Evolutionary conservation across 257 asterid genomes (phyloP).

Genomic region (Leptodermis oblonga): DNA sequence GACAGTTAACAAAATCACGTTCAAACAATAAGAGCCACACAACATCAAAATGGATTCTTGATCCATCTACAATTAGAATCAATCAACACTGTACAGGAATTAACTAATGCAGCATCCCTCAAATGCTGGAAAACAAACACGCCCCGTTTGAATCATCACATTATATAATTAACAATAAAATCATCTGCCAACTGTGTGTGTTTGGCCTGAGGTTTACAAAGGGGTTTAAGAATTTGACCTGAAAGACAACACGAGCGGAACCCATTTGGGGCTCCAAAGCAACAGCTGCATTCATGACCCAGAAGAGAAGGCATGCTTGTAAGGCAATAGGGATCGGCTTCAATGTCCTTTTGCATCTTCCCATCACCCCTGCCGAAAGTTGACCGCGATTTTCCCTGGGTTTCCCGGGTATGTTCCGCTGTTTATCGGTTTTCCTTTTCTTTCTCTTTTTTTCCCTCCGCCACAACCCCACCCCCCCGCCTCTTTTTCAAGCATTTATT

Average conservation of each 20-base stretch:
- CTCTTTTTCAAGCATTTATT: too few species aligned
- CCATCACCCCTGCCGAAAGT: slow-evolving; percentile 16
- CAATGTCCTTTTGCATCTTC: slow-evolving; percentile 10
- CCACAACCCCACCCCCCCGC: too few species aligned
- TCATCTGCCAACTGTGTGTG: neutral
- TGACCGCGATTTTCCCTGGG: slow-evolving; percentile 19
- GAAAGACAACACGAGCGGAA: slow-evolving; percentile 33
- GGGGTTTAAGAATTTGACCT: slow-evolving; percentile 16
- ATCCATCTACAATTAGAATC: neutral
- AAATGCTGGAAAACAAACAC: neutral
- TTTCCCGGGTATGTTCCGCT: neutral
- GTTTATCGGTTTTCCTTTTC: neutral
- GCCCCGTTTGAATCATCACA: neutral
- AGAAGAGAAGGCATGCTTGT: slow-evolving; percentile 11
- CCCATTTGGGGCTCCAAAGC: slow-evolving; percentile 32
- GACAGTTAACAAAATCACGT: neutral
- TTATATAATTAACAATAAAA: neutral
- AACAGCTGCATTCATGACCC: slow-evolving; percentile 12
- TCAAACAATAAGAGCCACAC: neutral
- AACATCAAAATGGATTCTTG: slow-evolving; percentile 1
- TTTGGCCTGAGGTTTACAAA: neutral
- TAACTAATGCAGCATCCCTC: neutral
- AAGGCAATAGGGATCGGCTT: slow-evolving; percentile 5
- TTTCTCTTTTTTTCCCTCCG: neutral
- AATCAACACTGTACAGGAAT: neutral